Evolutionary conservation across 768 basidiomycete species (phyloP).

Genomic region (Trametes maxima): DNA sequence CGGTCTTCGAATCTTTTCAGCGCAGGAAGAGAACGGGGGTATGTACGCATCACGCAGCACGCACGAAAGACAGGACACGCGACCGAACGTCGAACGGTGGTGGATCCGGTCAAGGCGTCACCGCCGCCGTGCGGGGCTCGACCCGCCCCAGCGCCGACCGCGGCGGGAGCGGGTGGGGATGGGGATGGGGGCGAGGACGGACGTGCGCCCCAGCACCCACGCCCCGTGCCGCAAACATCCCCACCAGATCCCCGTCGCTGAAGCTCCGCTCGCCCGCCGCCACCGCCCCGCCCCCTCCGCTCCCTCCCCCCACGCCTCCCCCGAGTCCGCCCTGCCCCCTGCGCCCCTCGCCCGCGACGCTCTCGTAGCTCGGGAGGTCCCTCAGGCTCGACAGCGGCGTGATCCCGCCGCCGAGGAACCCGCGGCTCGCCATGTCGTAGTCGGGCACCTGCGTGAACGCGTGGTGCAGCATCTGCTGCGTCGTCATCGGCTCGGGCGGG

Average conservation of each 20-base stretch:
- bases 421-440: slow-evolving; percentile 81
- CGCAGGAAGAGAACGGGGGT: neutral
- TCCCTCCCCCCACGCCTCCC: no score
- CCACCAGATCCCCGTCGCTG: slow-evolving; percentile 28
- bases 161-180: neutral
- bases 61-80: no score
- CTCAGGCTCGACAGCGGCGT: slow-evolving; percentile 75
- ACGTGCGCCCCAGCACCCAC: neutral
- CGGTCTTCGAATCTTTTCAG: neutral
- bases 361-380: slow-evolving; percentile 88
- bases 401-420: slow-evolving; percentile 89
- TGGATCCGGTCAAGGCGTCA: slow-evolving; percentile 14
- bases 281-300: slow-evolving; percentile 3
- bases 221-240: slow-evolving; percentile 25
- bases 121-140: slow-evolving; percentile 6
- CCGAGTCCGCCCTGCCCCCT: no score
- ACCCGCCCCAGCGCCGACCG: slow-evolving; percentile 12
- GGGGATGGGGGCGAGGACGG: neutral
- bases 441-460: slow-evolving; percentile 82
- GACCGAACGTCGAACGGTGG: neutral
- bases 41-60: neutral
- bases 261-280: slow-evolving; percentile 25
- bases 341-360: slow-evolving; percentile 37
- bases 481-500: slow-evolving; percentile 29
- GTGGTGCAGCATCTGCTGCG: slow-evolving; percentile 51